Evolutionary conservation across 2,329 filamentous ascomycete genomes (phyloP), one percentile per base, ranked within the genome.

Genomic region (Chaetoscypha palmicola): DNA sequence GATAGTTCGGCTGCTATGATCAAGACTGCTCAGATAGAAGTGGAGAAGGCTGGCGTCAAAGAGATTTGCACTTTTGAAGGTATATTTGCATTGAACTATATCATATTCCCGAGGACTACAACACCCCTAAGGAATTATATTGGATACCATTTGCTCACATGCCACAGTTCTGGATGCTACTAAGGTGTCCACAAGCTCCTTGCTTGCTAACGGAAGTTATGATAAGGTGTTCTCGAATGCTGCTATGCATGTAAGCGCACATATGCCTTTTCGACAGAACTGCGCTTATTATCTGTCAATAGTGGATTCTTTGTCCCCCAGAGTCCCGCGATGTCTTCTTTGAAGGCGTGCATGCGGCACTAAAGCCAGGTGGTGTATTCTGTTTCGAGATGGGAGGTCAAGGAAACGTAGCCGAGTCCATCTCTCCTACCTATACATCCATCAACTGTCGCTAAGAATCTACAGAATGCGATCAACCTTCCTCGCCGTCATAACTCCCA

Each of bases 361-460:
- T 86, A 2, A 68, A 66, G 24, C 72, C 74, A 0, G 71, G 70
- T 9, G 82, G 79, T 1, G 56, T 54, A 0, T 79, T 86, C 46
- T 72, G 74, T 8, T 84, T 86, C 54, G 83, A 87, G 62, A 82
- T 82, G 77, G 82, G 83, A 41, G 82, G 81, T 0, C 71, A 79
- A 38, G 83, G 83, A 16, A 86, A 86, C 61, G 71, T 83, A 1
- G 66, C 69, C 1, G 82, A 86, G 40, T 43, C 4, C 4, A 21
- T 36, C 21, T 26, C 7, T n/a, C 22, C n/a, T 31, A 4, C 20
- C 17, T 26, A 5, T 34, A 7, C n/a, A 24, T 12, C 5, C 23
- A 5, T 33, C 9, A 20, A 19, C n/a, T 16, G n/a, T 5, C 12
- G 19, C 23, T 43, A 37, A 35, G 16, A 26, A 19, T 2, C 5